Base-by-base conservation (phyloP, 495 filamentous ascomycete species). In the Amphirosellinia nigrospora region DNA sequence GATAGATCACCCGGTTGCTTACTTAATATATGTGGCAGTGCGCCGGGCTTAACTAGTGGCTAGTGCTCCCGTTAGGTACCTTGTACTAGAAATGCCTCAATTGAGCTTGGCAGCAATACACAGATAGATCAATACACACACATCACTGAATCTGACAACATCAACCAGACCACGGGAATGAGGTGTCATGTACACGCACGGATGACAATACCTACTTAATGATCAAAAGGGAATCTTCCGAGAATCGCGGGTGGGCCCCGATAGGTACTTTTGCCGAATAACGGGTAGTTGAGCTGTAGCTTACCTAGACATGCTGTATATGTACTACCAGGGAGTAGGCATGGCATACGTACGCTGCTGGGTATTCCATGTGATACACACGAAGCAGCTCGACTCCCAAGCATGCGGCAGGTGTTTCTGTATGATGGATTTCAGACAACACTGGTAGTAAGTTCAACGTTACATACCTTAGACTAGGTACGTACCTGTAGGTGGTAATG, bases 171-270 rank as follows among this genome's bases (percentile, higher is more conserved):
- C 23, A 53, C 50, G 61, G 50, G 43, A 50, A 46, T 46, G 36
- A 50, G 23, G 43, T 36, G 32, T 58, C 32, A 58, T 58, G 43
- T 36, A 36, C 34, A 36, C 7, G 30, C 26, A 26, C 46, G 21
- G 32, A 65, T 65, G 63, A 65, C 63, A 53, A 53, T 46, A 65
- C 32, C 7, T 36, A 7, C 3, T 50, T 43, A n/a, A 64, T 64
- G 41, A 36, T 50, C 61, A 50, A 34, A 13, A 39, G n/a, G 16
- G 43, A 43, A 43, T 36, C 39, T 53, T 53, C 63, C 45, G n/a
- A 65, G 21, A 48, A 53, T 15, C 28, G 19, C 26, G 19, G 13
- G 63, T 41, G 63, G 63, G 46, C 53, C 63, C 38, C 45, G 23
- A 48, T 38, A 38, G 26, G 8, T 64, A 65, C 36, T 39, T 26